These are phyloP conservation scores for Calonectria hawksworthii DNA, from an alignment of 2,329 filamentous ascomycete species.

Conservation along the genomic window DNA sequence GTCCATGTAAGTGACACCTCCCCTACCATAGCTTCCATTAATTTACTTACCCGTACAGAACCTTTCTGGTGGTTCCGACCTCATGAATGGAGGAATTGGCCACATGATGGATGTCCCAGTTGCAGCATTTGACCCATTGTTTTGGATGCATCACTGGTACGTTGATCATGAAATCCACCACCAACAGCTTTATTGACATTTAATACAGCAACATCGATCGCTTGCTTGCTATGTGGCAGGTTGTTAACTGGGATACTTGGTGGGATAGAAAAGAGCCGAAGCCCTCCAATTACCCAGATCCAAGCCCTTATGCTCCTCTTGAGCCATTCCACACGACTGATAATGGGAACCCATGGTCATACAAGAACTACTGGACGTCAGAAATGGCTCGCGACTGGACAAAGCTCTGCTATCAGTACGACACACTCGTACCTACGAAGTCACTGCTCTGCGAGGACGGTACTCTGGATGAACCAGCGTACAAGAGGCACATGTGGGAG, in stretches of 20 bases:
- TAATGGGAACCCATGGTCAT: slow-evolving; percentile 12
- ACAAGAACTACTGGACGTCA: slow-evolving; percentile 32
- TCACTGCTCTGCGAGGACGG: background rate
- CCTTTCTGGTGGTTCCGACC: slow-evolving; percentile 29
- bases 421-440: background rate
- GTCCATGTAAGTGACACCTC: slow-evolving; percentile 47
- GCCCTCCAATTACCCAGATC: background rate
- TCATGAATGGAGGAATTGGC: slow-evolving; percentile 53
- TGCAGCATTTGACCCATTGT: slow-evolving; percentile 74
- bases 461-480: background rate
- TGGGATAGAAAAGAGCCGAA: slow-evolving; percentile 4
- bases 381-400: slow-evolving; percentile 6
- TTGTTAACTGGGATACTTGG: slow-evolving; percentile 29
- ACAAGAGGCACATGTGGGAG: background rate
- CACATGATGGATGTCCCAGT: slow-evolving; percentile 69
- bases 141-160: slow-evolving; percentile 71
- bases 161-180: background rate
- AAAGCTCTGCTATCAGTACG: slow-evolving; percentile 8
- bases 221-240: slow-evolving; percentile 29
- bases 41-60: background rate
- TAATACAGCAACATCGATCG: slow-evolving; percentile 26
- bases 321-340: slow-evolving; percentile 22
- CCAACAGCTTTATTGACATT: background rate
- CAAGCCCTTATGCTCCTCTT: background rate
- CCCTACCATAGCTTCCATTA: fast-evolving